Evolutionary conservation across 306 rosid species (phyloP), one percentile per base, ranked within the genome.

Genomic region (Calophaca sinica): DNA sequence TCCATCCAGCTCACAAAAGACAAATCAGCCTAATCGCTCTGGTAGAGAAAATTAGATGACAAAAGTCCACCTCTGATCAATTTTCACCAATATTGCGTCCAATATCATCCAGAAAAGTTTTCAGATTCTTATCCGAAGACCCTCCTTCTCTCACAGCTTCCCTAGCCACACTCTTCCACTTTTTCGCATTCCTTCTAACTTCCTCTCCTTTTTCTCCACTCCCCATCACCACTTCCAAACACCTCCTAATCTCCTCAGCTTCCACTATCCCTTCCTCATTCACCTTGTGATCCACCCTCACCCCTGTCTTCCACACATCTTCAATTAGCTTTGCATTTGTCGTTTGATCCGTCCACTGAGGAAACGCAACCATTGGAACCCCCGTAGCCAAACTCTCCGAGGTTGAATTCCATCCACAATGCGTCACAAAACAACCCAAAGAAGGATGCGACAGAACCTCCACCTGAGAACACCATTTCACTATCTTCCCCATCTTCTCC

Each of bases 331-430:
- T 90, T 0, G 89, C 87, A 31, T 84, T 90, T 1, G 89, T 90
- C 5, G 32, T 8, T 74, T 90, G 96, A 64, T 90, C 96, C 0
- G 82, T 2, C 86, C 86, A 84, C 4, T 81, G 89, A 0, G 92
- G 90, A 69, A 83, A 78, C 0, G 33, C 87, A 71, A 87, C 86
- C 77, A 73, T 10, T 0, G 96, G 90, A 14, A 87, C 85, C 46
- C 92, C 92, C 0, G 78, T 60, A 6, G 32, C 68, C 32, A 89
- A 58, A 51, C 90, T 82, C 55, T 89, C 96, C 62, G 73, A 2
- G 0, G 84, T 81, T 0, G 92, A 87, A 57, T 89, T 87, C 96
- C 92, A 89, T 12, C 96, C 96, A 7, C 86, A 82, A 2, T 89
- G 92, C 0, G 79, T 82, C 53, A 87, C 35, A 46, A 85, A 89